Evolutionary conservation across 192 early-diverging fungal genomes (phyloP), one percentile per base, ranked within the genome.

Genomic region (Coemansia sp.): DNA sequence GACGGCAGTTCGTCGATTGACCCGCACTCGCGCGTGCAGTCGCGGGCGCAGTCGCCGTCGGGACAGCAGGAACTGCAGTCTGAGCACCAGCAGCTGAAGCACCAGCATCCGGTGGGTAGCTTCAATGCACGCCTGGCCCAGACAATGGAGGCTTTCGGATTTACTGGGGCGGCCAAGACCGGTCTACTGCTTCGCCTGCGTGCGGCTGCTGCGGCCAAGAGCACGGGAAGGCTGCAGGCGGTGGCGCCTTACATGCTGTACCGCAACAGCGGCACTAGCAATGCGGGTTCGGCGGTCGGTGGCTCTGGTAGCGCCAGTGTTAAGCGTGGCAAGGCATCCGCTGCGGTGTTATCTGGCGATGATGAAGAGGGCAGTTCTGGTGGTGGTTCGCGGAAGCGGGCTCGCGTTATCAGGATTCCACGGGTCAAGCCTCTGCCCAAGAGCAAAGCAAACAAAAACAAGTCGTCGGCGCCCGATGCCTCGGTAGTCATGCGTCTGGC

Each of bases 111-210:
- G 2, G 50, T 41, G 8, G 64, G 64, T 18, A 58, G 59, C 18
- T 60, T 74, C 23, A 74, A 67, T 19, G 71, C 71, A 0, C 71
- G 71, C 11, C 43, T 74, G 34, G 59, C 63, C 18, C 71, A 74
- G 60, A 63, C 71, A 7, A 74, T 74, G 71, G 71, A 74, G 44
- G 71, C 64, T 6, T 74, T 74, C 48, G 71, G 71, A 20, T 66
- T 74, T 35, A 67, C 60, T 0, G 71, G 71, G 10, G 45, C 64
- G 4, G 71, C 64, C 9, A 67, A 67, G 52, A 50, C 71, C 47
- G 59, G 59, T 15, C 44, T 74, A 42, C 64, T 74, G 32, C 37
- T 74, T 24, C 55, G 71, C 1, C 38, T 74, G 48, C 71, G 71
- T 15, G 71, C 71, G 15, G 71, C 71, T 0, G 71, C 71, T 4